Evolutionary conservation across 352 stramenopile genomes (phyloP).

Genomic region (Heterotrichella gracilis): DNA sequence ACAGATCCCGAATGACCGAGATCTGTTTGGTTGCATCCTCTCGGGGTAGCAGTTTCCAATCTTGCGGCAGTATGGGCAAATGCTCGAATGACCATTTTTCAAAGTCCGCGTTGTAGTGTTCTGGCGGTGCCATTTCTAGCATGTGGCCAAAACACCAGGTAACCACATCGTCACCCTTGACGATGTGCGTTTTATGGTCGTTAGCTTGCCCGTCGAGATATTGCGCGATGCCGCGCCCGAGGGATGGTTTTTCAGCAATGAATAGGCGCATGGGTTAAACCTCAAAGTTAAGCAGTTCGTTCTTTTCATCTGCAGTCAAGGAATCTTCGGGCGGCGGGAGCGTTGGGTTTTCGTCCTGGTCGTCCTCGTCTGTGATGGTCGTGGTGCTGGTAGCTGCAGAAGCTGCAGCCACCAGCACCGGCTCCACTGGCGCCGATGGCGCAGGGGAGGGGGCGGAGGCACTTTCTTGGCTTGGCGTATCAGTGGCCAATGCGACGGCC

Average conservation of each 20-base stretch:
- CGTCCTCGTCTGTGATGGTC: background rate
- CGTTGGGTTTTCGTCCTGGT: background rate
- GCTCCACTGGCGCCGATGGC: background rate
- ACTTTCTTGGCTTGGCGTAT: constrained; percentile 1
- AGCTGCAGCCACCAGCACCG: background rate
- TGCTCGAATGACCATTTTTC: background rate
- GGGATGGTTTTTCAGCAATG: constrained; percentile 1
- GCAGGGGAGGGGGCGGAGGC: background rate
- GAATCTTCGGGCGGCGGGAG: background rate
- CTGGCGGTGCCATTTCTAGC: background rate
- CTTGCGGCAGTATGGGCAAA: background rate
- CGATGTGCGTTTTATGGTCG: background rate
- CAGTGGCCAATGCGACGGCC: background rate
- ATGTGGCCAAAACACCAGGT: constrained; percentile 1
- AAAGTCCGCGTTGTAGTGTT: constrained; percentile 1
- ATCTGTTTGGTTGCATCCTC: background rate
- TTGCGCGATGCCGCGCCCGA: background rate
- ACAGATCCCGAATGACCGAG: background rate
- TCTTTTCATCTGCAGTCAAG: background rate
- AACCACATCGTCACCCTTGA: background rate
- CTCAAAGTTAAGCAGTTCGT: constrained; percentile 4
- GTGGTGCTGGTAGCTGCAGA: background rate
- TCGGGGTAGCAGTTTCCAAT: background rate
- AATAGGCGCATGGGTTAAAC: constrained; percentile 1
- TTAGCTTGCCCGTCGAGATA: background rate